Base-by-base conservation (phyloP, 2,329 filamentous ascomycete species). In the Coniella vitis region DNA sequence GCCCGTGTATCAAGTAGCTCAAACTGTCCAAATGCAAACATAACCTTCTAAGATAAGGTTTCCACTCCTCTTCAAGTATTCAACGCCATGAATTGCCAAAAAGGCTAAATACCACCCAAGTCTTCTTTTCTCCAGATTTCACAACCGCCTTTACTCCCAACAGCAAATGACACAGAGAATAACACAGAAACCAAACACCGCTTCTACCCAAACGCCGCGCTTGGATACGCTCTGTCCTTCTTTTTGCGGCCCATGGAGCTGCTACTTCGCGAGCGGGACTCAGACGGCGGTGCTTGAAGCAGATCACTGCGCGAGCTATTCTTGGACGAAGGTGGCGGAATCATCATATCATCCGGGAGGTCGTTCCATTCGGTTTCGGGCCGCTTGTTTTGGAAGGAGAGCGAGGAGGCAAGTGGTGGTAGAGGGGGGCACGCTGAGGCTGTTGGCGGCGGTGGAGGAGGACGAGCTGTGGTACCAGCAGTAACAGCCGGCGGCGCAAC, bases 321-420 rank as follows among this genome's bases (percentile, higher is more conserved):
- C 13, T 47, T 51, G 29, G 52, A 48, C 3, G 61, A 29, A 29
- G 25, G 25, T 5, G 25, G 25, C 5, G 25, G 25, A 29, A 29
- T 50, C 17, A 74, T 63, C 76, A 83, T 81, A 45, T 84, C 80
- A 9, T 71, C 68, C 0, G 81, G 81, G 9, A 84, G 58, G 59
- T 84, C 81, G 63, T 84, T 84, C 81, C 81, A 84, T 59, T 84
- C 81, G 25, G 65, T 78, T 17, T 77, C 74, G 3, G 81, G 75
- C 7, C 79, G 70, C 56, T 69, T 63, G 51, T 78, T 82, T 62
- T 83, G 80, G 61, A 73, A 84, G 1, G 79, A 83, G 40, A 68
- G 63, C 19, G 62, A 58, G 19, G 59, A 57, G 2, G 59, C 59
- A n/a, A n/a, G n/a, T 43, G 56, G 58, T 35, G 47, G 55, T 35